Conservation (phyloP, 2,329 filamentous ascomycete species). For the Purpureocillium takamizusanense region DNA sequence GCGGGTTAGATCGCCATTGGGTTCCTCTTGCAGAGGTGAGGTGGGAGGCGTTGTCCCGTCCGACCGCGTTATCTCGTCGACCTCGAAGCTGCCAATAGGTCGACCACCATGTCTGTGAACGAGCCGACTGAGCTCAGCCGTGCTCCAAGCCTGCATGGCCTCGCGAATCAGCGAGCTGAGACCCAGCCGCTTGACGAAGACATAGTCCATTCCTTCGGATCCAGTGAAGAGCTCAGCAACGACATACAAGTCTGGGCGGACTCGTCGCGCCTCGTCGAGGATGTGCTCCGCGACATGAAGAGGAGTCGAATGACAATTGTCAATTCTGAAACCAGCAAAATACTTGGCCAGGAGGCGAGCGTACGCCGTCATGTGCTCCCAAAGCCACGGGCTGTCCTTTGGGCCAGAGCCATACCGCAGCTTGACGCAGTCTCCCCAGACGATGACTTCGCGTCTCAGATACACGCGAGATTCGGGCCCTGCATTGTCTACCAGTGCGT, state of each 20-base stretch:
- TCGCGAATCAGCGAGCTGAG: slow-evolving; percentile 89
- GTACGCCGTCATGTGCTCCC: slow-evolving; percentile 93
- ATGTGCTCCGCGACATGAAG: slow-evolving; percentile 92
- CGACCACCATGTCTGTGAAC: slow-evolving; percentile 90
- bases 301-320: slow-evolving; percentile 96
- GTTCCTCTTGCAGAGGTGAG: slow-evolving; percentile 19
- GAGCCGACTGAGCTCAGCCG: slow-evolving; percentile 80
- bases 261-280: slow-evolving; percentile 81
- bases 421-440: slow-evolving; percentile 98
- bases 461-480: slow-evolving; percentile 87
- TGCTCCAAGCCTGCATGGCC: slow-evolving; percentile 98
- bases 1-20: slow-evolving; percentile 28
- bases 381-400: slow-evolving; percentile 84
- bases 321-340: slow-evolving; percentile 91
- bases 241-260: slow-evolving; percentile 81
- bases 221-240: slow-evolving; percentile 95
- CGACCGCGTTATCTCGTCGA: slow-evolving; percentile 70
- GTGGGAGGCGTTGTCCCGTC: slow-evolving; percentile 30
- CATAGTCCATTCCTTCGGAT: slow-evolving; percentile 89
- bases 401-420: slow-evolving; percentile 76
- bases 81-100: slow-evolving; percentile 93
- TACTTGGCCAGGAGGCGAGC: slow-evolving; percentile 88
- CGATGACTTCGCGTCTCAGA: slow-evolving; percentile 88
- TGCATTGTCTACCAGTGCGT: slow-evolving; percentile 88
- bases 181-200: slow-evolving; percentile 89